phyloP scores from a whole-genome alignment of 768 basidiomycete species.

The Lactifluus rugatus region DNA sequence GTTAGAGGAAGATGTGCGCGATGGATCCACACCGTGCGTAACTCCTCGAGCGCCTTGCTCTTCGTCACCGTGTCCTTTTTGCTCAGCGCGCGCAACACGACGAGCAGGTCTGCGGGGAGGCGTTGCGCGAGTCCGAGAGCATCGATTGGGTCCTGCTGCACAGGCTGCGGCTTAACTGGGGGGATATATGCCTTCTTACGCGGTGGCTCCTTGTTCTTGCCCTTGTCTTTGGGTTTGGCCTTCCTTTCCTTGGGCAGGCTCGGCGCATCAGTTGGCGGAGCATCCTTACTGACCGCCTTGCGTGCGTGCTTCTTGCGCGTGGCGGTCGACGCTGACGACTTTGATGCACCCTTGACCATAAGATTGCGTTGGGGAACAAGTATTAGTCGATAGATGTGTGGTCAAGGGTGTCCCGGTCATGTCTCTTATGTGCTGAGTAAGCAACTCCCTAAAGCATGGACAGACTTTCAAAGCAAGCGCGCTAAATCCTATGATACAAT shows the following conservation, averaged over 20 bases:
- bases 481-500: background rate
- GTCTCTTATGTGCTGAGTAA: constrained; percentile 2
- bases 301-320: constrained; percentile 93
- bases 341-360: constrained; percentile 38
- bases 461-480: background rate
- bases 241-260: constrained; percentile 35
- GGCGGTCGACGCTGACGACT: constrained; percentile 73
- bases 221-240: constrained; percentile 44
- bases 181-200: constrained; percentile 80
- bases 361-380: background rate
- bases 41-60: constrained; percentile 74
- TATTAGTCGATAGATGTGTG: background rate
- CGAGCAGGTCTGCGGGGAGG: constrained; percentile 72
- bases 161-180: constrained; percentile 67
- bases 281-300: constrained; percentile 41
- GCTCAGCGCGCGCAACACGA: constrained; percentile 67
- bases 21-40: constrained; percentile 59
- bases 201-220: constrained; percentile 52
- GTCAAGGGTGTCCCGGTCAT: background rate
- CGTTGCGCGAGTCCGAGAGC: constrained; percentile 64
- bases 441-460: background rate
- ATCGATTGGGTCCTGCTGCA: constrained; percentile 79
- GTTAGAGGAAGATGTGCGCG: constrained; percentile 26
- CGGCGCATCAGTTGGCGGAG: constrained; percentile 24
- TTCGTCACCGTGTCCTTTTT: constrained; percentile 91